phyloP scores from a whole-genome alignment of 108 stramenopile genomes.

The Cyclotella cryptica region DNA sequence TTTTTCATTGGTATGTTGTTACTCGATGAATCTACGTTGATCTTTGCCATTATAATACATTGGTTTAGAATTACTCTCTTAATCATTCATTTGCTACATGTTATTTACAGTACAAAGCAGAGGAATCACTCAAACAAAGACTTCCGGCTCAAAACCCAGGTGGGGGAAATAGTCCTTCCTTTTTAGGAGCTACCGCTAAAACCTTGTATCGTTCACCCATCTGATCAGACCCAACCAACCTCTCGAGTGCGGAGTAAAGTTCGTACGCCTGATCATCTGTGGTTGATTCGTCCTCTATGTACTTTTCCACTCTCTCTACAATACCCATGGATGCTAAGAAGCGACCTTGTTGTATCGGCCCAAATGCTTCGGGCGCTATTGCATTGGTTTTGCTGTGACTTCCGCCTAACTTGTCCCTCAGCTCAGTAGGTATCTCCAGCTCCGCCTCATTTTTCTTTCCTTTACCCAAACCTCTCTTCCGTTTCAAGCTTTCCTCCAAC shows the following conservation, averaged over 20 bases:
- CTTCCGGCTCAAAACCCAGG: conserved; percentile 62
- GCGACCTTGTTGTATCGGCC: conserved; percentile 90
- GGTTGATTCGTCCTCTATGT: conserved; percentile 81
- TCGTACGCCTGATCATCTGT: conserved; percentile 88
- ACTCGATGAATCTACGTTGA: too few species aligned
- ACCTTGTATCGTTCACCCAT: conserved; percentile 94
- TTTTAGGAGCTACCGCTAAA: conserved; percentile 75
- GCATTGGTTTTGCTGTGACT: background rate
- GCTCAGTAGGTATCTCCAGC: background rate
- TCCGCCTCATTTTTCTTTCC: background rate
- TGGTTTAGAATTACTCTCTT: too few species aligned
- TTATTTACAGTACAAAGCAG: too few species aligned
- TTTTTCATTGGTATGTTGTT: background rate
- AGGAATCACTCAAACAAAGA: too few species aligned
- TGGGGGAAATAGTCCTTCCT: conserved; percentile 54
- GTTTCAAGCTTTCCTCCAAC: conserved; percentile 43
- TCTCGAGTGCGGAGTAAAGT: conserved; percentile 80
- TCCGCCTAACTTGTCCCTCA: conserved; percentile 4
- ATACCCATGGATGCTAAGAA: conserved; percentile 94
- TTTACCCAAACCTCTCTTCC: conserved; percentile 5
- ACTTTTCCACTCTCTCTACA: conserved; percentile 73
- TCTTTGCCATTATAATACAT: too few species aligned
- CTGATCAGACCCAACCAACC: conserved; percentile 87
- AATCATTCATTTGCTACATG: too few species aligned
- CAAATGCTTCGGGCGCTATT: conserved; percentile 66